A percentile compares a stretch with the other conserved stretches of the same genome.
Conservation (phyloP, 2,329 filamentous ascomycete genomes). For the Penicillium sp. region DNA sequence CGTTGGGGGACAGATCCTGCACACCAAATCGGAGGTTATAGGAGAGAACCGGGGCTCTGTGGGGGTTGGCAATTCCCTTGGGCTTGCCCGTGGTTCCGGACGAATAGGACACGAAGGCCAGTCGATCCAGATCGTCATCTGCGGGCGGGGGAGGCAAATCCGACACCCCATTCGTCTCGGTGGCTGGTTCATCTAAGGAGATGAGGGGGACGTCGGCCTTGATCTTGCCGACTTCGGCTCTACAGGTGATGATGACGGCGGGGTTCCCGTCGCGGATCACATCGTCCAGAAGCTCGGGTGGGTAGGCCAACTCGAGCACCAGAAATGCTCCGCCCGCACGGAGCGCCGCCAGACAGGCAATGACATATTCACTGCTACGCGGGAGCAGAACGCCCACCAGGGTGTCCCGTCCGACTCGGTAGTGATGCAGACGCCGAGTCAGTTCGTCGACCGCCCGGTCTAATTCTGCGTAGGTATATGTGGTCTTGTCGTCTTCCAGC, state of each 20-base stretch:
- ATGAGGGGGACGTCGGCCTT: slow-evolving; percentile 55
- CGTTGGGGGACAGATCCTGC: slow-evolving; percentile 60
- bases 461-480: slow-evolving; percentile 71
- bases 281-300: slow-evolving; percentile 62
- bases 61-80: slow-evolving; percentile 75
- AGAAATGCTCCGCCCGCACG: slow-evolving; percentile 71
- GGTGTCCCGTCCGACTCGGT: slow-evolving; percentile 64
- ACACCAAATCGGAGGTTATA: slow-evolving; percentile 64
- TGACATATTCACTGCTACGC: slow-evolving; percentile 65
- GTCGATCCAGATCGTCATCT: slow-evolving; percentile 61
- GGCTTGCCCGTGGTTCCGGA: slow-evolving; percentile 69
- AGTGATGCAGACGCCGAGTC: too few species aligned
- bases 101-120: slow-evolving; percentile 71
- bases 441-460: too few species aligned
- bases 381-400: slow-evolving; percentile 69
- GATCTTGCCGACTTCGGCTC: slow-evolving; percentile 57
- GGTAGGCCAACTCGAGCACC: slow-evolving; percentile 71
- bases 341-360: slow-evolving; percentile 66
- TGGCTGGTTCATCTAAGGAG: slow-evolving; percentile 57
- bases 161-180: too few species aligned
- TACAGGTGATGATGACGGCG: slow-evolving; percentile 60
- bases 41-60: slow-evolving; percentile 63
- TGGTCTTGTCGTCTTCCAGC: slow-evolving; percentile 59
- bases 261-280: slow-evolving; percentile 68
- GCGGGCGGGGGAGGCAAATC: too few species aligned